Percentiles rank a stretch among this genome's conserved stretches.
These are phyloP conservation scores for Sclerotinia spermophila DNA, from an alignment of 2,329 filamentous ascomycete species.

Conservation along the genomic window DNA sequence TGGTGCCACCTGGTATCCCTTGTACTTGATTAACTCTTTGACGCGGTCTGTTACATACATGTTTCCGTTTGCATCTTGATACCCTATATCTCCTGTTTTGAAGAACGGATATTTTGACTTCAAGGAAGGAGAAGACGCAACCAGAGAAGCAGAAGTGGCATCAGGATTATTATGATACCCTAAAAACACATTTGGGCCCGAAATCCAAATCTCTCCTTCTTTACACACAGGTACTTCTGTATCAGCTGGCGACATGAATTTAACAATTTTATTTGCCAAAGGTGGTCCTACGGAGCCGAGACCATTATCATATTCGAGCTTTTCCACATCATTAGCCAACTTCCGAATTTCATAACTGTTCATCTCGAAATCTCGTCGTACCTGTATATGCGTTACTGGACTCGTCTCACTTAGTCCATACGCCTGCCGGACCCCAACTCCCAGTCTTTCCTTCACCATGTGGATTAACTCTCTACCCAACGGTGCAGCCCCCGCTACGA, in stretches of 20 bases:
- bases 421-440: constrained; percentile 69
- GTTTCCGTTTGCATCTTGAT: constrained; percentile 69
- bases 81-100: constrained; percentile 74
- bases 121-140: constrained; percentile 64
- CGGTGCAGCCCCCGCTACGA: constrained; percentile 53
- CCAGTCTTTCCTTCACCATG: constrained; percentile 66
- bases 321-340: background rate
- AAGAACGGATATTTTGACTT: constrained; percentile 52
- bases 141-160: constrained; percentile 52
- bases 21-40: constrained; percentile 60
- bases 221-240: constrained; percentile 45
- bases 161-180: constrained; percentile 56
- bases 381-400: constrained; percentile 65
- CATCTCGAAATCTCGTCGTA: background rate
- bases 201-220: constrained; percentile 67
- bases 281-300: constrained; percentile 18
- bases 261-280: constrained; percentile 18
- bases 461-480: constrained; percentile 64
- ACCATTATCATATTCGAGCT: constrained; percentile 12
- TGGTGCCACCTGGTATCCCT: constrained; percentile 66
- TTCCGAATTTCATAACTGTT: background rate
- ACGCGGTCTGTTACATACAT: constrained; percentile 85
- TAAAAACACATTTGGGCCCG: constrained; percentile 57
- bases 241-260: constrained; percentile 13
- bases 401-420: constrained; percentile 85